These are phyloP conservation scores for Annulohypoxylon stygium DNA, from an alignment of 495 filamentous ascomycete species.

Conservation along the genomic window DNA sequence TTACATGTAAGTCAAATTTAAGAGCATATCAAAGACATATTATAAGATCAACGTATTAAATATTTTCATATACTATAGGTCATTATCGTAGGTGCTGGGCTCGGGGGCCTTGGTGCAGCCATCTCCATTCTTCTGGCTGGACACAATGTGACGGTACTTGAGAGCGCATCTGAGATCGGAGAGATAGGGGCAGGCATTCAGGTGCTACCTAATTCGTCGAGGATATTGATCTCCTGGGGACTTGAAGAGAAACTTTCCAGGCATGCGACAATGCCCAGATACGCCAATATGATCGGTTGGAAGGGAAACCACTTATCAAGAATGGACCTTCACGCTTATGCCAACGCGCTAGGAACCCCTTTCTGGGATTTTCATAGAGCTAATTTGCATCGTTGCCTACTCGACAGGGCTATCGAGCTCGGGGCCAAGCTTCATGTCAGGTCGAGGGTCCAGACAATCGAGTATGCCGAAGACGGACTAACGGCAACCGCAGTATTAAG, in stretches of 20 bases:
- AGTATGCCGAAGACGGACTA: conserved; percentile 52
- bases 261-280: conserved; percentile 54
- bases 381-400: conserved; percentile 67
- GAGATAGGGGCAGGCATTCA: conserved; percentile 74
- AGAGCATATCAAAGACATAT: neutral
- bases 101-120: conserved; percentile 75
- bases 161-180: conserved; percentile 70
- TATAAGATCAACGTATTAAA: conserved; percentile 16
- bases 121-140: conserved; percentile 71
- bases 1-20: conserved; percentile 37
- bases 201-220: conserved; percentile 67
- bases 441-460: conserved; percentile 57
- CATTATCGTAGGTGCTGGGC: conserved; percentile 74
- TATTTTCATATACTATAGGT: conserved; percentile 50
- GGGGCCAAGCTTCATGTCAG: conserved; percentile 65
- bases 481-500: conserved; percentile 46
- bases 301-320: conserved; percentile 57
- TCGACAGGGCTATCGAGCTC: conserved; percentile 64
- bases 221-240: conserved; percentile 63
- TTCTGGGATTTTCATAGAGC: conserved; percentile 72
- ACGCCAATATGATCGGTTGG: conserved; percentile 59
- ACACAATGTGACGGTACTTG: conserved; percentile 72
- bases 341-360: conserved; percentile 61
- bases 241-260: conserved; percentile 48
- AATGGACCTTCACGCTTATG: conserved; percentile 59